These are phyloP conservation scores for Hyphopichia khmerensis DNA, from an alignment of 1,139 yeast genomes.

Conservation along the genomic window DNA sequence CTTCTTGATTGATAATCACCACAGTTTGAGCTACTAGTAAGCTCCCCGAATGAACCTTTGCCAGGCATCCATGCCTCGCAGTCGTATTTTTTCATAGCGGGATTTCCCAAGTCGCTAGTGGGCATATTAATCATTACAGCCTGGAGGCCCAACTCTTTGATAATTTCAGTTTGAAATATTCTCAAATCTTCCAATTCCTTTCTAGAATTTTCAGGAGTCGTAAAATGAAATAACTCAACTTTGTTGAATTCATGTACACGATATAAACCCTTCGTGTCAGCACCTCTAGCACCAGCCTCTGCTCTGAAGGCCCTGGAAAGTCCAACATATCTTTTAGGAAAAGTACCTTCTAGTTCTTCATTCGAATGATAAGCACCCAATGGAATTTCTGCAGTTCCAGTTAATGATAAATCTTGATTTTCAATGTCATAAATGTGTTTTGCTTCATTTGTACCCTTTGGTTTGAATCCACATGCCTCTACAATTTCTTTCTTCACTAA, in stretches of 20 bases:
- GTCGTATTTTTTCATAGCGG: conserved; percentile 89
- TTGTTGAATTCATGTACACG: conserved; percentile 98
- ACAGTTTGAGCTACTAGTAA: conserved; percentile 89
- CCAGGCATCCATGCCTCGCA: conserved; percentile 99
- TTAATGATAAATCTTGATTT: conserved; percentile 58
- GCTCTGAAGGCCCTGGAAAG: conserved; percentile 88
- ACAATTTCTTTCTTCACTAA: conserved; percentile 77
- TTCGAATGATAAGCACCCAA: conserved; percentile 68
- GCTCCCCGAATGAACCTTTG: conserved; percentile 88
- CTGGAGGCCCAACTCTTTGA: conserved; percentile 66
- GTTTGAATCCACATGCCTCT: conserved; percentile 92
- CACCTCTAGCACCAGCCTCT: conserved; percentile 97
- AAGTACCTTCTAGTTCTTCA: conserved; percentile 19
- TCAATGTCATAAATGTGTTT: conserved; percentile 75
- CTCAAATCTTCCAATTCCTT: conserved; percentile 60
- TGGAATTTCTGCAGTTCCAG: conserved; percentile 97
- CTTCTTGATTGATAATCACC: conserved; percentile 89
- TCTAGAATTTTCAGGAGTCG: conserved; percentile 44
- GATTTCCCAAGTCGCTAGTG: conserved; percentile 86
- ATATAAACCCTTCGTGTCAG: conserved; percentile 87
- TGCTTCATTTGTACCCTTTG: conserved; percentile 85
- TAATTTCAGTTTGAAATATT: conserved; percentile 61
- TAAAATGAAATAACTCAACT: conserved; percentile 88
- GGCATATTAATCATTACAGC: conserved; percentile 91
- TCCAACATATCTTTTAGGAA: conserved; percentile 71